phyloP scores from a whole-genome alignment of 495 filamentous ascomycete species.

The Penicillium turbatum region DNA sequence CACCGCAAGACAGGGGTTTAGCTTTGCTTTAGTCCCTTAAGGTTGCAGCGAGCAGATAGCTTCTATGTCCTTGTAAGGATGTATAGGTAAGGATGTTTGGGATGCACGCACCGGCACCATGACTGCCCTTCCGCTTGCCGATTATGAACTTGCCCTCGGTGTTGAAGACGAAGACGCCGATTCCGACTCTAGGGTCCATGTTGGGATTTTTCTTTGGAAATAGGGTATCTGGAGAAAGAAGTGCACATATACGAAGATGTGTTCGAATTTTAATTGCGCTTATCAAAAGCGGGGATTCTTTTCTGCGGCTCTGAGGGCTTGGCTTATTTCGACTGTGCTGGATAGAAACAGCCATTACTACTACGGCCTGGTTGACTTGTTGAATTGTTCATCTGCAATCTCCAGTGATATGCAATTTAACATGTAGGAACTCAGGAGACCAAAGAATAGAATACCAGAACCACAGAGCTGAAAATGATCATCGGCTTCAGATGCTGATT shows the following conservation, averaged over 20 bases:
- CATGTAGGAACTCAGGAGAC: neutral
- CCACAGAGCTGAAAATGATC: neutral
- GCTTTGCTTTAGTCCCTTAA: neutral
- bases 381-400: too few relatives aligned
- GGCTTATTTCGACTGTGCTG: too few relatives aligned
- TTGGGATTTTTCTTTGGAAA: neutral
- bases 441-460: neutral
- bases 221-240: neutral
- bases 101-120: slow-evolving; percentile 30
- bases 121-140: slow-evolving; percentile 34
- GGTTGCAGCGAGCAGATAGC: neutral
- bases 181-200: slow-evolving; percentile 28
- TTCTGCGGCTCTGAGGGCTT: neutral
- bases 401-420: too few relatives aligned
- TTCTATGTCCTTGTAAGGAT: too few relatives aligned
- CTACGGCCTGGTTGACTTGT: too few relatives aligned
- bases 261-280: neutral
- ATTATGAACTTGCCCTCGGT: slow-evolving; percentile 29
- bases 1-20: neutral
- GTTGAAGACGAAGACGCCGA: slow-evolving; percentile 33
- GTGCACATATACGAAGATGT: too few relatives aligned
- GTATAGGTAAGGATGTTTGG: too few relatives aligned
- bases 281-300: neutral
- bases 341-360: too few relatives aligned
- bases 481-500: neutral